Conservation (phyloP, 1,284 basidiomycete species). For the Bjerkandera adusta region DNA sequence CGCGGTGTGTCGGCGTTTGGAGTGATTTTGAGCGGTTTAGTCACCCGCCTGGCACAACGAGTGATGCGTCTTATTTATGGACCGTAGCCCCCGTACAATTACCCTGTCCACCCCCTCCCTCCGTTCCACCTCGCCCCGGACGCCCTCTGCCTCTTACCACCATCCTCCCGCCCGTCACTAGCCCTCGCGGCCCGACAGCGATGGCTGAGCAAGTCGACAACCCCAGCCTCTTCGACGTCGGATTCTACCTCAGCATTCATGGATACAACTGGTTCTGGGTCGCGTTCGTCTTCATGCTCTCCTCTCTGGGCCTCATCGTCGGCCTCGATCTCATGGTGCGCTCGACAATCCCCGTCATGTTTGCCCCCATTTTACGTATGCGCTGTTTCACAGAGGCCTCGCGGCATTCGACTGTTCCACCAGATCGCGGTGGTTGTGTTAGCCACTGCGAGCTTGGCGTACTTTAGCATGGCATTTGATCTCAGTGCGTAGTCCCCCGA, state of each 20-base stretch:
- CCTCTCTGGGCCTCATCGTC: slow-evolving; percentile 7
- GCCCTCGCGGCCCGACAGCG: no score
- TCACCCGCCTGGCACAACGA: slow-evolving; percentile 1
- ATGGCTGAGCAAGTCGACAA: no score
- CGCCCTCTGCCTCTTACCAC: no score
- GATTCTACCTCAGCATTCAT: slow-evolving; percentile 36
- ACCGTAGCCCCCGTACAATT: neutral
- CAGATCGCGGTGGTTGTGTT: slow-evolving; percentile 46
- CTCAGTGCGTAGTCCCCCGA: slow-evolving; percentile 4
- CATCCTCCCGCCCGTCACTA: no score
- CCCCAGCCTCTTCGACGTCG: slow-evolving; percentile 37
- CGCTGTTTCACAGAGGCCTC: slow-evolving; percentile 29
- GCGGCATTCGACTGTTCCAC: slow-evolving; percentile 46
- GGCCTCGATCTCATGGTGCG: slow-evolving; percentile 10
- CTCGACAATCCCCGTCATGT: neutral
- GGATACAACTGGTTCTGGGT: slow-evolving; percentile 56
- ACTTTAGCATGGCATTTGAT: slow-evolving; percentile 55
- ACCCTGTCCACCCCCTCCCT: no score
- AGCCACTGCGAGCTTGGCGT: slow-evolving; percentile 41
- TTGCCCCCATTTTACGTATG: neutral
- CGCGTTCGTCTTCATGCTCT: slow-evolving; percentile 48
- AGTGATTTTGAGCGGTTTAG: slow-evolving; percentile 3
- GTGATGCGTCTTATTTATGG: slow-evolving; percentile 10
- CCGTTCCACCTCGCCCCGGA: no score
- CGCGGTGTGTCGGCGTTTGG: slow-evolving; percentile 3